These are phyloP conservation scores for Neofusicoccum cordaticola DNA, from an alignment of 2,329 filamentous ascomycete genomes.

Conservation along the genomic window DNA sequence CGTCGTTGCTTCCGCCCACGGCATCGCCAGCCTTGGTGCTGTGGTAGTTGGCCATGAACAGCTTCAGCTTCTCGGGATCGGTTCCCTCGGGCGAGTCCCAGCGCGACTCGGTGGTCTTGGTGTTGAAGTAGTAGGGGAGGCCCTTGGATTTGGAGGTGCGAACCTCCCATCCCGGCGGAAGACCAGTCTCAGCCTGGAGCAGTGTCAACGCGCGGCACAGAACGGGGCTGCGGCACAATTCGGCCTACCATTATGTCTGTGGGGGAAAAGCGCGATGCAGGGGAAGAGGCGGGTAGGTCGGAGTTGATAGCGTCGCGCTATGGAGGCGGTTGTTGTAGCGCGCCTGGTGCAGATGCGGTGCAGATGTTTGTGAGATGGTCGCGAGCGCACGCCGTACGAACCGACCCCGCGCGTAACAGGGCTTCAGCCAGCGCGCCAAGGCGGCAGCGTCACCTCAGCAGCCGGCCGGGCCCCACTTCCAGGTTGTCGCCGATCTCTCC, in stretches of 20 bases:
- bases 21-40: slow-evolving; percentile 49
- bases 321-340: slow-evolving; percentile 6
- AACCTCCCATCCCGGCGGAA: slow-evolving; percentile 88
- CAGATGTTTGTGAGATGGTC: slow-evolving; percentile 15
- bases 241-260: not conserved
- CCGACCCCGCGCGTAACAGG: not conserved
- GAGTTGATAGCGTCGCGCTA: slow-evolving; percentile 9
- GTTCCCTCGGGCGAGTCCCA: slow-evolving; percentile 91
- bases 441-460: slow-evolving; percentile 13
- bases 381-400: not conserved
- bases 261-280: not conserved
- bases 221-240: not conserved
- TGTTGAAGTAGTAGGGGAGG: slow-evolving; percentile 98
- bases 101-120: slow-evolving; percentile 77
- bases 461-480: not conserved
- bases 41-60: slow-evolving; percentile 89
- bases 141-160: slow-evolving; percentile 98
- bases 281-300: not conserved
- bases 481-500: not conserved
- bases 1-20: slow-evolving; percentile 59
- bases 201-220: slow-evolving; percentile 4
- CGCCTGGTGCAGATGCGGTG: not conserved
- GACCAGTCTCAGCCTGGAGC: slow-evolving; percentile 70
- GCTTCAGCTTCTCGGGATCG: slow-evolving; percentile 87
- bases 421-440: not conserved